Evolutionary conservation across 2,329 filamentous ascomycete genomes (phyloP).

Genomic region (Anthostomella pinea): DNA sequence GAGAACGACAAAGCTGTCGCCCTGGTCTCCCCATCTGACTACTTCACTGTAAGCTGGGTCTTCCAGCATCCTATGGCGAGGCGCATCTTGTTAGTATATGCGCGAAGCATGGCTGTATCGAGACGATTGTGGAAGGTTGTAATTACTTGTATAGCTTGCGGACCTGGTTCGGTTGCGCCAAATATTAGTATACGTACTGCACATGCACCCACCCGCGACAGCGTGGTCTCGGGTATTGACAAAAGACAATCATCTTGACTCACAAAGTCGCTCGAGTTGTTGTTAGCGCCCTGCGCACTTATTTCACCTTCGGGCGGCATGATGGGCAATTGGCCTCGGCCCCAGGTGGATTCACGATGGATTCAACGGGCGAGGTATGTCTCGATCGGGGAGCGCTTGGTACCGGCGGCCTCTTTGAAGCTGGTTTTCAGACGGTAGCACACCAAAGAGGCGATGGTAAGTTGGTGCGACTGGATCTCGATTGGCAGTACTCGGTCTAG

Average conservation of each 20-base stretch:
- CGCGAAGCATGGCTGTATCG: conserved; percentile 1
- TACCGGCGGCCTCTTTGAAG: too few relatives aligned
- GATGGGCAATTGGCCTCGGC: conserved; percentile 21
- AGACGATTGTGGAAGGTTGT: conserved; percentile 19
- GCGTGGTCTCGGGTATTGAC: conserved; percentile 12
- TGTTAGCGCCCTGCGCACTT: conserved; percentile 46
- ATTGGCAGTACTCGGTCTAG: conserved; percentile 11
- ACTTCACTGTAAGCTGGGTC: conserved; percentile 90
- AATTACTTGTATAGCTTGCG: conserved; percentile 96
- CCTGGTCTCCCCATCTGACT: conserved; percentile 92
- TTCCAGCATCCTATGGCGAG: conserved; percentile 84
- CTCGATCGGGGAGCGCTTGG: conserved; percentile 13
- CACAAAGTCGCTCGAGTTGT: conserved; percentile 95
- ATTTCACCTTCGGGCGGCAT: conserved; percentile 38
- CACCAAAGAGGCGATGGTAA: conserved; percentile 11
- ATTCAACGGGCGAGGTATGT: conserved; percentile 9
- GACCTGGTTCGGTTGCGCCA: conserved; percentile 56
- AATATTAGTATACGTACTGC: conserved; percentile 30
- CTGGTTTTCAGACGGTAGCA: too few relatives aligned
- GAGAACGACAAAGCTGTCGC: conserved; percentile 93
- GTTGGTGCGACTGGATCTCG: conserved; percentile 16
- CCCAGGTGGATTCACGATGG: conserved; percentile 7
- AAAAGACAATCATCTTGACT: conserved; percentile 40
- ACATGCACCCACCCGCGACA: conserved; percentile 22
- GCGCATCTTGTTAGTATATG: conserved; percentile 30